Percentiles rank a stretch among this genome's conserved stretches.
These are phyloP conservation scores for Simplicillium aogashimaense DNA, from an alignment of 2,329 filamentous ascomycete species.

Conservation along the genomic window DNA sequence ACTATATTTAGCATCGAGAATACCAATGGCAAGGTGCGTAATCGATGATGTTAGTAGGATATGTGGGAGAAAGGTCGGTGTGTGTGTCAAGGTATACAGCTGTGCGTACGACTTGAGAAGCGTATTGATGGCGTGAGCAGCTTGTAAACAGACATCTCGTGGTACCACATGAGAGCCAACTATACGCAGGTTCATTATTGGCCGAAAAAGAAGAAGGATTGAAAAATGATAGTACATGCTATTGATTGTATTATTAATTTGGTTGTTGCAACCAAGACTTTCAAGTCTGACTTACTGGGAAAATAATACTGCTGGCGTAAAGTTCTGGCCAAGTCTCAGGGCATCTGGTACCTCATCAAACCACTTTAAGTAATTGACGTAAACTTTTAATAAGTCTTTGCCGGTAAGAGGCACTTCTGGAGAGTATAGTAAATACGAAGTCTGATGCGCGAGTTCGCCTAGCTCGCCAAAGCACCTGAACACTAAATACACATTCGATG, in stretches of 20 bases:
- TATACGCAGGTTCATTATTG: constrained; percentile 55
- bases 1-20: constrained; percentile 16
- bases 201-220: constrained; percentile 64
- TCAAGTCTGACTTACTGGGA: constrained; percentile 70
- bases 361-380: constrained; percentile 64
- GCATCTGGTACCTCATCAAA: constrained; percentile 57
- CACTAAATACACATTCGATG: constrained; percentile 58
- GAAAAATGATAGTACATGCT: constrained; percentile 65
- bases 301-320: constrained; percentile 63
- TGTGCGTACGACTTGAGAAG: constrained; percentile 47
- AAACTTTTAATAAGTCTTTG: constrained; percentile 51
- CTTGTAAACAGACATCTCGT: constrained; percentile 54
- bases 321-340: constrained; percentile 55
- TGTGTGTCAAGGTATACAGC: constrained; percentile 46
- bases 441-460: constrained; percentile 64
- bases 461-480: constrained; percentile 62
- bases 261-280: constrained; percentile 6
- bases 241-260: too few species aligned
- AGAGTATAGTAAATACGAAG: constrained; percentile 62
- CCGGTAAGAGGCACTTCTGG: constrained; percentile 56
- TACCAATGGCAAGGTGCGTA: constrained; percentile 47
- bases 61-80: constrained; percentile 51
- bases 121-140: constrained; percentile 48
- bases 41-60: constrained; percentile 51
- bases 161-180: constrained; percentile 54